These are phyloP conservation scores for Phytophthora hibernalis DNA, from an alignment of 352 stramenopile species.

Conservation along the genomic window DNA sequence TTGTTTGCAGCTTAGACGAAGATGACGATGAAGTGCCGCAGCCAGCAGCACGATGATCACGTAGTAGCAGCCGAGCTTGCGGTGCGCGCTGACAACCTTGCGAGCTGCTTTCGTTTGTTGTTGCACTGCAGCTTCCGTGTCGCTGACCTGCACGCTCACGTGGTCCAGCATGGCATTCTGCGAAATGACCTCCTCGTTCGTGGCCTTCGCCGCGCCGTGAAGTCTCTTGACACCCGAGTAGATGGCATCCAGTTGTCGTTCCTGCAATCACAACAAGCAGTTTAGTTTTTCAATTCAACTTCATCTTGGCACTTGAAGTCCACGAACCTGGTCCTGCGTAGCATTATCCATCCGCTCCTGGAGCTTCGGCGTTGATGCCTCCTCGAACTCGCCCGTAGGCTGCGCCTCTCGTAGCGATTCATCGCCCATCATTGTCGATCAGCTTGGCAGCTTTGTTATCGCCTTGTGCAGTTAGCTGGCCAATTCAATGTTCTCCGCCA, in stretches of 20 bases:
- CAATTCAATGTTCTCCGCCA: constrained; percentile 17
- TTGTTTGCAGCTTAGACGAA: constrained; percentile 42
- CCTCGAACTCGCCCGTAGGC: constrained; percentile 48
- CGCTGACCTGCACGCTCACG: constrained; percentile 50
- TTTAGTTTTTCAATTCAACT: neutral
- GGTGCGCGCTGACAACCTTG: constrained; percentile 54
- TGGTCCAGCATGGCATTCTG: constrained; percentile 74
- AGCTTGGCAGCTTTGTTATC: neutral
- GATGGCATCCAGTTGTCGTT: constrained; percentile 66
- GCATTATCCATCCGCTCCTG: constrained; percentile 60
- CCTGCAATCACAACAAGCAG: constrained; percentile 34
- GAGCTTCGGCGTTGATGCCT: constrained; percentile 55
- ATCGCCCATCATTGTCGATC: constrained; percentile 33
- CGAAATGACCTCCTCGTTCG: constrained; percentile 63
- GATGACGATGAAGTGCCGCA: constrained; percentile 56
- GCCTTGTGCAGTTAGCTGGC: neutral
- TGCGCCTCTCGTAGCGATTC: constrained; percentile 28
- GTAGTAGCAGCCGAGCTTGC: constrained; percentile 65
- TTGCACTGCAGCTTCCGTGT: constrained; percentile 52
- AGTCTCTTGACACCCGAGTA: constrained; percentile 58
- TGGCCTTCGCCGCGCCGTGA: constrained; percentile 58
- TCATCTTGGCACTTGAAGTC: neutral
- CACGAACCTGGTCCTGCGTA: constrained; percentile 48
- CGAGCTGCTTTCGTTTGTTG: constrained; percentile 60
- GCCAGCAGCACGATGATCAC: constrained; percentile 60